These are phyloP conservation scores for Malus sylvestris DNA, from an alignment of 306 rosid species.

Conservation along the genomic window DNA sequence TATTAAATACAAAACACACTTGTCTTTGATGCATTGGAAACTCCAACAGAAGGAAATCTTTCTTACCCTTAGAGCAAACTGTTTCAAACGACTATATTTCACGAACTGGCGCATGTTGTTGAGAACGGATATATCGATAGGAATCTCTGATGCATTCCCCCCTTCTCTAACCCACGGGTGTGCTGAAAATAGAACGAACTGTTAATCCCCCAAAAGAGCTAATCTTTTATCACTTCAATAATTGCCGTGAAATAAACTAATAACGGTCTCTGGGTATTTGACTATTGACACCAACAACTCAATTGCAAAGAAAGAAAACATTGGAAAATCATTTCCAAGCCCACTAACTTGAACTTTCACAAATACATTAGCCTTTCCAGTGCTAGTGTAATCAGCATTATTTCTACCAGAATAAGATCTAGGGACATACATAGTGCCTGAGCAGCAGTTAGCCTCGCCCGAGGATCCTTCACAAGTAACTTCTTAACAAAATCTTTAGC, in stretches of 20 bases:
- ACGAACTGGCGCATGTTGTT: conserved; percentile 90
- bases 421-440: conserved; percentile 88
- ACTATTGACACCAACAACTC: background rate
- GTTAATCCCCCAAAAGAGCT: conserved; percentile 1
- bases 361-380: conserved; percentile 1
- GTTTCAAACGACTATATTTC: conserved; percentile 89
- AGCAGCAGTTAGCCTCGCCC: conserved; percentile 96
- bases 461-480: conserved; percentile 90
- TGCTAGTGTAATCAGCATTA: conserved; percentile 10
- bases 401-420: conserved; percentile 15
- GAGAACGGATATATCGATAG: conserved; percentile 91
- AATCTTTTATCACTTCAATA: background rate
- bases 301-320: background rate
- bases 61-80: conserved; percentile 88
- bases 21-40: conserved; percentile 5
- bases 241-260: background rate
- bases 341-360: background rate
- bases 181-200: conserved; percentile 51
- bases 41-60: background rate
- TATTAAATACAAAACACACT: conserved; percentile 8
- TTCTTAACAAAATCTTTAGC: conserved; percentile 95
- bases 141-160: conserved; percentile 88
- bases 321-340: background rate
- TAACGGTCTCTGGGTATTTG: conserved; percentile 11
- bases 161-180: conserved; percentile 98